Evolutionary conservation across 2,329 filamentous ascomycete genomes (phyloP).

Genomic region (Calonectria pseudoturangicola): DNA sequence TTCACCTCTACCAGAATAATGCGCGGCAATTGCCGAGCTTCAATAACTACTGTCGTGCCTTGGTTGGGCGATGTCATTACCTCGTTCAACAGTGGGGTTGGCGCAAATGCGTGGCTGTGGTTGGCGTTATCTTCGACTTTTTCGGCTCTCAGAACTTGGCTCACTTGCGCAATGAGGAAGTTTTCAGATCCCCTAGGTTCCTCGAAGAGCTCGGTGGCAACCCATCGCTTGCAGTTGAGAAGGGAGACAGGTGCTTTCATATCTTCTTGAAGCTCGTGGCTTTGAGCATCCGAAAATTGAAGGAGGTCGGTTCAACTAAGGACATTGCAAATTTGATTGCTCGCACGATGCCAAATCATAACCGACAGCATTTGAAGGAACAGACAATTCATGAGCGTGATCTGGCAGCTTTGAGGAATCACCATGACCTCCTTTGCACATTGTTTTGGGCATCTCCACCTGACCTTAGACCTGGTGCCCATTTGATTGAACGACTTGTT

Average conservation of each 20-base stretch:
- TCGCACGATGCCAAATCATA: slow-evolving; percentile 79
- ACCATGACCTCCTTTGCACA: slow-evolving; percentile 80
- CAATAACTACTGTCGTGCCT: slow-evolving; percentile 78
- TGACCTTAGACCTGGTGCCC: slow-evolving; percentile 70
- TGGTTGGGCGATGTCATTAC: slow-evolving; percentile 77
- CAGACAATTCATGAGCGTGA: slow-evolving; percentile 76
- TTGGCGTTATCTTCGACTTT: slow-evolving; percentile 80
- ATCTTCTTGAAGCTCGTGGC: slow-evolving; percentile 80
- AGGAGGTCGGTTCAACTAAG: slow-evolving; percentile 68
- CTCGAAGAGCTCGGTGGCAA: slow-evolving; percentile 71
- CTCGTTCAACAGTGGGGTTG: slow-evolving; percentile 80
- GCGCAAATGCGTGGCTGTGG: slow-evolving; percentile 73
- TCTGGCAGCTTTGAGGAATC: slow-evolving; percentile 78
- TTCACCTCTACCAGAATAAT: slow-evolving; percentile 75
- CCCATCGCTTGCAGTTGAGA: slow-evolving; percentile 69
- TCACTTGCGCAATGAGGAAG: slow-evolving; percentile 79
- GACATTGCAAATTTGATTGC: slow-evolving; percentile 77
- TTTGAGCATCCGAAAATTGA: slow-evolving; percentile 72
- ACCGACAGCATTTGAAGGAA: slow-evolving; percentile 78
- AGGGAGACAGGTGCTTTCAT: slow-evolving; percentile 79
- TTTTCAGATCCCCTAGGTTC: slow-evolving; percentile 76
- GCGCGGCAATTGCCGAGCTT: slow-evolving; percentile 75
- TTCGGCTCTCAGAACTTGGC: slow-evolving; percentile 78
- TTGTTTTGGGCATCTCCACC: slow-evolving; percentile 79
- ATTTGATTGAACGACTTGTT: slow-evolving; percentile 76